Base-by-base conservation (phyloP, 306 rosid genomes). In the Cucumis hystrix region DNA sequence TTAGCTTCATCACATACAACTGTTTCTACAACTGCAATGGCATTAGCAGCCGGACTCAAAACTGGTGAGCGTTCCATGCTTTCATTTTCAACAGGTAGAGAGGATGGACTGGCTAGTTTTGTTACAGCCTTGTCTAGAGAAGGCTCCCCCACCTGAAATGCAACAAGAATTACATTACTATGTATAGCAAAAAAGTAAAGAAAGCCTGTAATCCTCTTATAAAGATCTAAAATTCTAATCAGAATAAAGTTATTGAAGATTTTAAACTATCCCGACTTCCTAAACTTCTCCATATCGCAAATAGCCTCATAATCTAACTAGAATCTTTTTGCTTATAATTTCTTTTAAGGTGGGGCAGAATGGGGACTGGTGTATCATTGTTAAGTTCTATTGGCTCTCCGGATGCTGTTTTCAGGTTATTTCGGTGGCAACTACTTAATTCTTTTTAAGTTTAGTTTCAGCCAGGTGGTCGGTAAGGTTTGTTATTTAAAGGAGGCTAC, bases 81-180 rank as follows among this genome's bases (percentile, higher is more conserved):
- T 66, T 71, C 76, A 43, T 20, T 25, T 62, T 63, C 82, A n/a
- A 43, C 16, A 5, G 76, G 69, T 59, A 68, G 17, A 9, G 78
- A 63, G 18, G 75, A 35, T 65, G 75, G 41, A 66, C 16, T 37
- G 35, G 14, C 69, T 6, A 11, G 37, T 65, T 78, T 64, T 14
- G 51, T 28, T 17, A 18, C 51, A 64, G 61, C 25, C 63, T 65
- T 78, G 13, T 78, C 64, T 14, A 64, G 62, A 8, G 80, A 30
- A 9, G 47, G 39, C 55, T 78, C 80, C 6, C 61, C 49, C 17
- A 45, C 60, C 80, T 77, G 80, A 25, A 77, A 59, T 62, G 60
- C 35, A 21, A 49, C 35, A 21, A 49, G 51, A 54, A 45, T 51
- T 17, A 18, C 37, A 75, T 58, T 43, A 76, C 4, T 71, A 71